Evolutionary conservation across 2,329 filamentous ascomycete genomes (phyloP).

Genomic region (Phoma sp.): DNA sequence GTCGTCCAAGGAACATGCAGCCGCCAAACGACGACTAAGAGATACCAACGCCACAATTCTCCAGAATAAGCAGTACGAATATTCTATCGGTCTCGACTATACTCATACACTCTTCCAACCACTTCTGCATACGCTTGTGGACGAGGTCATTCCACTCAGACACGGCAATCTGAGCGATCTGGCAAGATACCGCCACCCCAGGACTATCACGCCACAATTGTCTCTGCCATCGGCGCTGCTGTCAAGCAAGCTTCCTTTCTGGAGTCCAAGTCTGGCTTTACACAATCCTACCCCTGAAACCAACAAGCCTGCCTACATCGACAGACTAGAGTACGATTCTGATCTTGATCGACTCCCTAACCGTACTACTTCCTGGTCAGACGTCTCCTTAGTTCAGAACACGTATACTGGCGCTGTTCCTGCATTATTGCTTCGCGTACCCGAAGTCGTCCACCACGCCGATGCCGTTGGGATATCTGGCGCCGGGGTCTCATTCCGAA

Average conservation of each 20-base stretch:
- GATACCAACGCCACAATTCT: conserved; percentile 34
- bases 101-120: conserved; percentile 56
- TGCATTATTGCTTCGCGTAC: conserved; percentile 48
- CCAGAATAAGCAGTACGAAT: conserved; percentile 54
- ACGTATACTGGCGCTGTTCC: conserved; percentile 56
- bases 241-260: conserved; percentile 38
- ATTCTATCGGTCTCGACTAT: conserved; percentile 60
- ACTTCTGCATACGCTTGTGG: conserved; percentile 29
- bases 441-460: neutral
- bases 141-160: conserved; percentile 35
- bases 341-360: conserved; percentile 52
- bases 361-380: conserved; percentile 51
- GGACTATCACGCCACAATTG: conserved; percentile 40
- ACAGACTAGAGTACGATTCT: conserved; percentile 31
- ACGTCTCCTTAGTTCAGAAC: conserved; percentile 55
- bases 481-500: conserved; percentile 48
- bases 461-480: conserved; percentile 2
- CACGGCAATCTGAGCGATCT: conserved; percentile 47
- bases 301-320: conserved; percentile 38
- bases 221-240: conserved; percentile 48
- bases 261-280: conserved; percentile 31
- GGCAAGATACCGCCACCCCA: conserved; percentile 38
- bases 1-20: conserved; percentile 33
- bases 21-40: conserved; percentile 15
- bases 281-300: conserved; percentile 37